A percentile compares a stretch with the other conserved stretches of the same genome.
phyloP scores from a whole-genome alignment of 1,284 basidiomycete genomes.

The Ganoderma lingzhi region DNA sequence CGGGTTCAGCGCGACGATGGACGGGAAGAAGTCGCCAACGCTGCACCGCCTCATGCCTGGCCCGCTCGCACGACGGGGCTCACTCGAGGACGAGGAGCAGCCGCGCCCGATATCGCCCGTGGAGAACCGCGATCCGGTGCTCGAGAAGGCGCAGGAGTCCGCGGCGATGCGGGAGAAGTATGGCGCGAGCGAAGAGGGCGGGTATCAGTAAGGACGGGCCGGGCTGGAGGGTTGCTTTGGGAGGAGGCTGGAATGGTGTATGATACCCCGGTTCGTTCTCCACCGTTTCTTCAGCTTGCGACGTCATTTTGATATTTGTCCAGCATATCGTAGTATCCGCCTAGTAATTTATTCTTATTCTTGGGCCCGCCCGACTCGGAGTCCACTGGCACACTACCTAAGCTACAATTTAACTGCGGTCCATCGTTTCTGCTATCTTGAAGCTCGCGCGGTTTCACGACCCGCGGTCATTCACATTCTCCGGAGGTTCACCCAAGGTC shows the following conservation, averaged over 20 bases:
- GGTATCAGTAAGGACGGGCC: not conserved
- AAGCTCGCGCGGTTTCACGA: too few relatives aligned
- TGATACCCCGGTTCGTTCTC: not conserved
- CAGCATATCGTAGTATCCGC: not conserved
- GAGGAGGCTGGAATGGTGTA: not conserved
- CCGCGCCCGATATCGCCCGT: slow-evolving; percentile 39
- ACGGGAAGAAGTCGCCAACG: not conserved
- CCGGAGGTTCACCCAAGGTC: too few relatives aligned
- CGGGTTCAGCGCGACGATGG: slow-evolving; percentile 1
- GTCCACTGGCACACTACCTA: too few relatives aligned
- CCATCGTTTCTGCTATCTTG: too few relatives aligned
- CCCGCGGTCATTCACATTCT: too few relatives aligned
- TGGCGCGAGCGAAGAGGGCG: slow-evolving; percentile 3
- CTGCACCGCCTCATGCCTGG: slow-evolving; percentile 2
- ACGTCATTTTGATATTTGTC: not conserved
- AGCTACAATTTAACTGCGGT: too few relatives aligned
- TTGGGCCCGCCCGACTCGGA: not conserved
- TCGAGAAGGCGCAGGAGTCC: slow-evolving; percentile 38
- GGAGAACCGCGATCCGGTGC: slow-evolving; percentile 35
- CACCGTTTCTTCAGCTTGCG: not conserved
- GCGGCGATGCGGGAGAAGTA: slow-evolving; percentile 34
- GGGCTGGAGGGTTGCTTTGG: not conserved
- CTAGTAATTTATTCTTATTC: not conserved
- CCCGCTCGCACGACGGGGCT: slow-evolving; percentile 27
- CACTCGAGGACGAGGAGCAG: slow-evolving; percentile 23